These are phyloP conservation scores for Coleophoma eucalyptorum DNA, from an alignment of 2,329 filamentous ascomycete species.

Conservation along the genomic window DNA sequence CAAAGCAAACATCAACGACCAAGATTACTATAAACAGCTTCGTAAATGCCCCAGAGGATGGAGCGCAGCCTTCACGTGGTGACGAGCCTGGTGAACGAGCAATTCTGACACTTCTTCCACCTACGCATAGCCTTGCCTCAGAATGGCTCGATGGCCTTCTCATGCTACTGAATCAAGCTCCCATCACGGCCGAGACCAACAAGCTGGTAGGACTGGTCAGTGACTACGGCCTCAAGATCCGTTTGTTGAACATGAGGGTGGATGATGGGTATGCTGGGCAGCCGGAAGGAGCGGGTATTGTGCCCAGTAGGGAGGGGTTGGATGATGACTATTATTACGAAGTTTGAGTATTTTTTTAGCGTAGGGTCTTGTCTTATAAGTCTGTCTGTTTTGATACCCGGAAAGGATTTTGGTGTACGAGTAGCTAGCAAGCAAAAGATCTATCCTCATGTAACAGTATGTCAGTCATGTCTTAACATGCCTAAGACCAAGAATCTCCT, in stretches of 20 bases:
- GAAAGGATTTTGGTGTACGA: too few species aligned
- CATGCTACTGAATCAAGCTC: slow-evolving; percentile 91
- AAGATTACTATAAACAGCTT: slow-evolving; percentile 92
- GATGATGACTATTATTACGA: slow-evolving; percentile 96
- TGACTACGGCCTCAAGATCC: slow-evolving; percentile 89
- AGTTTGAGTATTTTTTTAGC: slow-evolving; percentile 38
- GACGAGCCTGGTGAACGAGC: slow-evolving; percentile 57
- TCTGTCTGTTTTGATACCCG: too few species aligned
- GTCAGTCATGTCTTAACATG: too few species aligned
- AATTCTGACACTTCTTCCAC: slow-evolving; percentile 78
- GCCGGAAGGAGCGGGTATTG: slow-evolving; percentile 55
- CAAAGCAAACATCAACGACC: slow-evolving; percentile 47
- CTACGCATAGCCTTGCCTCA: slow-evolving; percentile 77
- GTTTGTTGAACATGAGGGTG: slow-evolving; percentile 85
- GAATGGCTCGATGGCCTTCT: slow-evolving; percentile 96
- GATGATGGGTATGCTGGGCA: slow-evolving; percentile 69
- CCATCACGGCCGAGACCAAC: slow-evolving; percentile 94
- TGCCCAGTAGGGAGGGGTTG: slow-evolving; percentile 79
- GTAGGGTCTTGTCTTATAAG: neutral
- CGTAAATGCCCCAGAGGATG: slow-evolving; percentile 19
- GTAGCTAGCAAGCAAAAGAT: too few species aligned
- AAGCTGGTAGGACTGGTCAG: slow-evolving; percentile 82
- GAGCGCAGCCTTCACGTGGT: slow-evolving; percentile 25
- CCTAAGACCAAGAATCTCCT: too few species aligned
- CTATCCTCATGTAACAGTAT: too few species aligned